Evolutionary conservation across 2,329 filamentous ascomycete species (phyloP).

Genomic region (Zasmidium angulare): DNA sequence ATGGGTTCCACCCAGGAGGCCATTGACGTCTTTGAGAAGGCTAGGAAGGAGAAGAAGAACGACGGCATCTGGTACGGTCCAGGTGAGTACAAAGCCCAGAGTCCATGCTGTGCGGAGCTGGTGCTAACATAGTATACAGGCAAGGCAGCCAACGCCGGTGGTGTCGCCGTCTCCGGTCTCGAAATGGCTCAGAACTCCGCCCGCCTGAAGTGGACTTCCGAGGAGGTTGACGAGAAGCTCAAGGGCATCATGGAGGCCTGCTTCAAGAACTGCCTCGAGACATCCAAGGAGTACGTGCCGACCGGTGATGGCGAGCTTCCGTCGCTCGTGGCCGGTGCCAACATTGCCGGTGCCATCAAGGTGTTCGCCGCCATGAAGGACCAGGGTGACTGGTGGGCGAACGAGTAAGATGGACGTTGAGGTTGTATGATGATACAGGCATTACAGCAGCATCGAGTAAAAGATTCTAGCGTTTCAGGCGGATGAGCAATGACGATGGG

Average conservation of each 20-base stretch:
- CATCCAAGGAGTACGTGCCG: conserved; percentile 83
- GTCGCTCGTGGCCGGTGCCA: conserved; percentile 86
- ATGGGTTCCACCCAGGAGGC: conserved; percentile 98
- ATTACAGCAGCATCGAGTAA: not conserved
- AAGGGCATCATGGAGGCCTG: conserved; percentile 93
- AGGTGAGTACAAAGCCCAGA: conserved; percentile 39
- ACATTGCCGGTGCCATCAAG: conserved; percentile 98
- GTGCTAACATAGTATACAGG: conserved; percentile 37
- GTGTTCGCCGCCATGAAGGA: conserved; percentile 91
- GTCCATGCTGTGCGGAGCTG: not conserved
- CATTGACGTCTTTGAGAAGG: conserved; percentile 86
- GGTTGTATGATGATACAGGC: not conserved
- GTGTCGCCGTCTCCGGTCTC: conserved; percentile 93
- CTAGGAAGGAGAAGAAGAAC: conserved; percentile 68
- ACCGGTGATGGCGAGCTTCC: conserved; percentile 80
- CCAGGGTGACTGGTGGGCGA: conserved; percentile 86
- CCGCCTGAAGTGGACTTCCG: conserved; percentile 78
- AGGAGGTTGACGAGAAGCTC: conserved; percentile 84
- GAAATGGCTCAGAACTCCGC: conserved; percentile 99
- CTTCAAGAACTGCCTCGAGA: conserved; percentile 85
- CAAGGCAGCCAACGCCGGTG: conserved; percentile 96
- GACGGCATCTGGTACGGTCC: conserved; percentile 90
- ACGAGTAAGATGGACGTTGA: not conserved
- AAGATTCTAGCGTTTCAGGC: not conserved
- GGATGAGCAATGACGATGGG: not conserved